Conservation (phyloP, 2,329 filamentous ascomycete genomes). For the Iodosphaeria phyllophila region DNA sequence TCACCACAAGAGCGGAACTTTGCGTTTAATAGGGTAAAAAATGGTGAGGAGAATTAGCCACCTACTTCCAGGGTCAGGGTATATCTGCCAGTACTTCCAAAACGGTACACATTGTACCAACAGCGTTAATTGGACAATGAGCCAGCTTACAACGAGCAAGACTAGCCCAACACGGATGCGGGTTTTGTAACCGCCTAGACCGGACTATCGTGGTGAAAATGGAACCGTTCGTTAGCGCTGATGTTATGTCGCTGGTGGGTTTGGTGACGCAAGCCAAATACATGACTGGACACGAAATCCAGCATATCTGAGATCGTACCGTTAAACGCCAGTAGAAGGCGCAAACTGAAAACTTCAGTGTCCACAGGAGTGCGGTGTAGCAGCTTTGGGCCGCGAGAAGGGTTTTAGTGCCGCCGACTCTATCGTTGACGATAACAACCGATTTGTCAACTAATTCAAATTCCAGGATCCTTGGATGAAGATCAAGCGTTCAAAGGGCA, state of each 20-base stretch:
- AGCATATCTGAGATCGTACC: conserved; percentile 1
- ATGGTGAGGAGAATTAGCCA: no score
- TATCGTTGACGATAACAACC: not conserved
- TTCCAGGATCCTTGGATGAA: not conserved
- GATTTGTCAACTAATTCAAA: not conserved
- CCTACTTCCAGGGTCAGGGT: conserved; percentile 5
- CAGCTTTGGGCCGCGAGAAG: conserved; percentile 3
- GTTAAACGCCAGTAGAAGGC: conserved; percentile 4
- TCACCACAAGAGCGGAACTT: not conserved
- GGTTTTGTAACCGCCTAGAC: conserved; percentile 1
- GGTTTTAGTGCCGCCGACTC: conserved; percentile 4
- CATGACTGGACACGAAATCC: no score
- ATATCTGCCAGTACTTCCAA: conserved; percentile 5
- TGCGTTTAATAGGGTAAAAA: no score
- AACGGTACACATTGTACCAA: conserved; percentile 3
- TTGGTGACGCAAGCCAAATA: no score
- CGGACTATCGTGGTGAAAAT: not conserved
- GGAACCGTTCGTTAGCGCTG: not conserved
- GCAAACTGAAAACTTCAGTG: conserved; percentile 4
- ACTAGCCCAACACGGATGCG: conserved; percentile 2
- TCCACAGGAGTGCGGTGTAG: conserved; percentile 4
- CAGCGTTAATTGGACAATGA: conserved; percentile 3
- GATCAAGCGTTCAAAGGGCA: no score
- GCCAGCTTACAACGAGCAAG: conserved; percentile 3
- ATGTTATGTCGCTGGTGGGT: no score